A percentile compares a stretch with the other conserved stretches of the same genome.
Conservation (phyloP, 129 eudicot genomes). For the Centrapalus pauciflorus region DNA sequence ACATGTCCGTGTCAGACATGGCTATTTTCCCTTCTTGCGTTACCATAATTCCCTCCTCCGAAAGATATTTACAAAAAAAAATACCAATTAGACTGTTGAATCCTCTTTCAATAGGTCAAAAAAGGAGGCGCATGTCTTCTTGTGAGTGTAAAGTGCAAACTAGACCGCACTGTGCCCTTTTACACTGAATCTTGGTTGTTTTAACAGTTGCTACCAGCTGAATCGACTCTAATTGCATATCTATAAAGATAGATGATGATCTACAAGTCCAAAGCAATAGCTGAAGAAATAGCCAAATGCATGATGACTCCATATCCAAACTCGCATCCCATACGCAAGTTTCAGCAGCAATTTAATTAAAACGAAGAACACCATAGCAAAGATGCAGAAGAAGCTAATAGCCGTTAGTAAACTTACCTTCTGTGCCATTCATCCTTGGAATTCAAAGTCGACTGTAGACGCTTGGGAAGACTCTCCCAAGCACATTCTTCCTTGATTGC, state of each 20-base stretch:
- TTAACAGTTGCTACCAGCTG: not conserved
- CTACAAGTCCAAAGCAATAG: not conserved
- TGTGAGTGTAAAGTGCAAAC: not conserved
- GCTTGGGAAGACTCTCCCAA: conserved; percentile 90
- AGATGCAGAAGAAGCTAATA: conserved; percentile 16
- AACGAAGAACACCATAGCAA: not conserved
- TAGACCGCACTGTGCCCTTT: not conserved
- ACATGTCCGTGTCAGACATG: conserved; percentile 2
- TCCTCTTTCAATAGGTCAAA: not conserved
- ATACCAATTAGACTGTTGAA: not conserved
- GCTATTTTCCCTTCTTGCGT: not conserved
- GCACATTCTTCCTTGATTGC: conserved; percentile 88
- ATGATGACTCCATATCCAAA: not conserved
- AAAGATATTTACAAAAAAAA: not conserved
- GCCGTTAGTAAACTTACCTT: conserved; percentile 42
- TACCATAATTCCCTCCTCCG: not conserved
- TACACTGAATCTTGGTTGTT: not conserved
- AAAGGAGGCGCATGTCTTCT: not conserved
- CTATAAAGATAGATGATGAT: not conserved
- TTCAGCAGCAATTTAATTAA: not conserved
- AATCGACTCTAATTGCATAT: not conserved
- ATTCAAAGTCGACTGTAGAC: conserved; percentile 71
- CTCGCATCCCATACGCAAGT: not conserved
- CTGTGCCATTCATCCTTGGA: conserved; percentile 97
- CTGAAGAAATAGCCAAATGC: not conserved